Base-by-base conservation (phyloP, 2,329 filamentous ascomycete genomes). In the Calycina herbarum region DNA sequence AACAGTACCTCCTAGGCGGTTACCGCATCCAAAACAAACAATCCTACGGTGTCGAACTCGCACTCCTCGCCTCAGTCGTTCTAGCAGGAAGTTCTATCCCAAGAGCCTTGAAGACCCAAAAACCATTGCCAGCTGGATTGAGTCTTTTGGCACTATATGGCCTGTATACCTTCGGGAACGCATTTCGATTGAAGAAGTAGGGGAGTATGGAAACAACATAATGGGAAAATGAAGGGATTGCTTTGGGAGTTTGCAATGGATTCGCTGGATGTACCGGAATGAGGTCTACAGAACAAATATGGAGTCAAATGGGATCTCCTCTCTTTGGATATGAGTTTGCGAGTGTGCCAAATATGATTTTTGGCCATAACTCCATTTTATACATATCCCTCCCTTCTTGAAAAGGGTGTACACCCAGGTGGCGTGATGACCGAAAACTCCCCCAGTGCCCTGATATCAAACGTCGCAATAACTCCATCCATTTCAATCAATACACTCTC, bases 81-180 rank as follows among this genome's bases (percentile, higher is more conserved):
- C 85, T 99, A 42, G 94, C 85, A 54, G 93, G 93, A 24, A 91
- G 91, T 54, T 90, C 92, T 1, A 89, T 98, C 67, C 95, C 95
- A 13, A 86, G 95, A 62, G 95, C 93, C 4, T 88, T 99, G 74
- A 92, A 88, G 77, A 85, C 89, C 54, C 83, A 85, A 72, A 99
- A 98, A 85, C 91, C 92, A 0, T 86, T 99, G 62, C 94, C 95
- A 0, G 83, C 91, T 64, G 86, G 89, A 11, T 80, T 99, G 75
- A 94, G 92, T 75, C 75, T 93, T 59, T 76, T 98, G 74, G 93
- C 94, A 15, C 81, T 88, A 10, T 92, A 92, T 77, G 94, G 94
- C 17, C 76, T 96, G 72, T 83, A 87, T 74, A 89, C 90, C 29
- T 98, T 95, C 80, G 94, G 93, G 67, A 85, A 84, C 74, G 92